phyloP scores from a whole-genome alignment of 805 yeast species.

The Pachysolen tannophilus region DNA sequence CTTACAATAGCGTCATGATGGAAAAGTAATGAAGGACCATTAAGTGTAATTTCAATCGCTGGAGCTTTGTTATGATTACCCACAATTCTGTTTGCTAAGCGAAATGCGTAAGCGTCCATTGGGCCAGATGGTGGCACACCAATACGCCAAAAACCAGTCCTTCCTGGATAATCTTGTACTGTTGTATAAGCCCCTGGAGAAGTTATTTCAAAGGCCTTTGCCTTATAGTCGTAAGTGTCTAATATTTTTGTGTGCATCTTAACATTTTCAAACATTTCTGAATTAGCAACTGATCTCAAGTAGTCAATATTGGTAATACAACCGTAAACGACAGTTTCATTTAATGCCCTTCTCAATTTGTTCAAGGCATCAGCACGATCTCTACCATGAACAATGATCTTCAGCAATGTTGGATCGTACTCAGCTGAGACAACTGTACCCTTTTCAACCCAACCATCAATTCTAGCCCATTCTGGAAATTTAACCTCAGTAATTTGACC shows the following conservation, averaged over 20 bases:
- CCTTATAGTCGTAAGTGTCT: conserved; percentile 71
- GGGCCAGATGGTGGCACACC: conserved; percentile 99
- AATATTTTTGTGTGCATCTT: conserved; percentile 81
- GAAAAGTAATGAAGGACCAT: conserved; percentile 81
- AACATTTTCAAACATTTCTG: conserved; percentile 77
- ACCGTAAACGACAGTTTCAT: conserved; percentile 84
- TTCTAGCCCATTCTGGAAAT: conserved; percentile 88
- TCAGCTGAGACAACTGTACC: conserved; percentile 89
- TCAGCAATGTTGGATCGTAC: conserved; percentile 94
- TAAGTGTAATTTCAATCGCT: conserved; percentile 81
- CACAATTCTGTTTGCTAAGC: conserved; percentile 83
- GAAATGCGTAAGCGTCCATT: conserved; percentile 89
- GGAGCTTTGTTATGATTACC: conserved; percentile 82
- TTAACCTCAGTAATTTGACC: conserved; percentile 81
- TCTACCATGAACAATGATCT: conserved; percentile 89
- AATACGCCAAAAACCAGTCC: conserved; percentile 77
- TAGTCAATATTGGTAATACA: conserved; percentile 88
- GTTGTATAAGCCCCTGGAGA: conserved; percentile 94
- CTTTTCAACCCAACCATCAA: conserved; percentile 88
- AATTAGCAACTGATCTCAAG: conserved; percentile 74
- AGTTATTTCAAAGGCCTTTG: conserved; percentile 78
- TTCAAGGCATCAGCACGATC: conserved; percentile 79
- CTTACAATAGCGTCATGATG: conserved; percentile 74
- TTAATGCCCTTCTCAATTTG: conserved; percentile 71
- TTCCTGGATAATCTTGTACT: conserved; percentile 92